A percentile compares a stretch with the other conserved stretches of the same genome.
Evolutionary conservation across 495 filamentous ascomycete species (phyloP).

Genomic region (Penicillium arizonense): DNA sequence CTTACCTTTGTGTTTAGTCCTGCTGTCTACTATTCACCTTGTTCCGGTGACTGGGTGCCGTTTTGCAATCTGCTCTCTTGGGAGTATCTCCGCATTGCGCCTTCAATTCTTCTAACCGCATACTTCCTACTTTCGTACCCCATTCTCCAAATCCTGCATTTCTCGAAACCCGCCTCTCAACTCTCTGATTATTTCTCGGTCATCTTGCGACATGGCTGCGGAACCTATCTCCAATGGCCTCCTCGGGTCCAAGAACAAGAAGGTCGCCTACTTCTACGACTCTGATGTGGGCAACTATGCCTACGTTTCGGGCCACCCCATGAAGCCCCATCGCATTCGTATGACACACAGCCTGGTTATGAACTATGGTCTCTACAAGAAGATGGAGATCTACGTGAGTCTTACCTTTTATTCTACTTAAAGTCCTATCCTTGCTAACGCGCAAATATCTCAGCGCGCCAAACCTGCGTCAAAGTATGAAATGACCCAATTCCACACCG

Average conservation of each 20-base stretch:
- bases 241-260: slow-evolving; percentile 56
- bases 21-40: background rate
- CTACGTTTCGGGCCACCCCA: slow-evolving; percentile 96
- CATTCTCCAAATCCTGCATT: slow-evolving; percentile 10
- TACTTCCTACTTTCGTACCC: slow-evolving; percentile 11
- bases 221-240: slow-evolving; percentile 49
- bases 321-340: slow-evolving; percentile 98
- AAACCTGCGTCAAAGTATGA: slow-evolving; percentile 95
- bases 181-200: background rate
- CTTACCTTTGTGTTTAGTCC: slow-evolving; percentile 8
- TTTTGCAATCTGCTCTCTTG: background rate
- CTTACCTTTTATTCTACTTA: background rate
- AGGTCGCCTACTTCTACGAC: slow-evolving; percentile 96
- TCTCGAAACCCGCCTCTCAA: background rate
- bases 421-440: slow-evolving; percentile 18
- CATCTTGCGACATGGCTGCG: slow-evolving; percentile 34
- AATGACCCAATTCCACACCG: slow-evolving; percentile 99
- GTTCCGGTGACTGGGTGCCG: slow-evolving; percentile 8
- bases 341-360: slow-evolving; percentile 97
- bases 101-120: slow-evolving; percentile 14
- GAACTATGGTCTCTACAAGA: slow-evolving; percentile 98
- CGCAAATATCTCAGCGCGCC: slow-evolving; percentile 64
- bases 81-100: slow-evolving; percentile 7
- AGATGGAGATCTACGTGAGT: slow-evolving; percentile 97
- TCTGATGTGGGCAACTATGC: slow-evolving; percentile 97